phyloP scores from a whole-genome alignment of 768 basidiomycete genomes.

The Boletus speciosus region DNA sequence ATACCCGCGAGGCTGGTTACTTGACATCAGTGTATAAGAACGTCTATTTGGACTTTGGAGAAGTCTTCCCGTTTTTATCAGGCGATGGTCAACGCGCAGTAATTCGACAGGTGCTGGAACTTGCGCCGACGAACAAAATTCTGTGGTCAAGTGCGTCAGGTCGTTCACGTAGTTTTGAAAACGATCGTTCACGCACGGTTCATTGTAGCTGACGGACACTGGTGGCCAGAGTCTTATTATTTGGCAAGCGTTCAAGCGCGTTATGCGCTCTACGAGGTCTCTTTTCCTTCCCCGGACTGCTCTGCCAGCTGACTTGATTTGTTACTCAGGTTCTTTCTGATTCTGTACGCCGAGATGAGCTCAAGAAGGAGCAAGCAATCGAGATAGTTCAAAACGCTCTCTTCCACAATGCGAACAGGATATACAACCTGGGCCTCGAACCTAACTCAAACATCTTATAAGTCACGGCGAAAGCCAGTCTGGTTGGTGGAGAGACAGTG shows the following conservation, averaged over 20 bases:
- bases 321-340: conserved; percentile 52
- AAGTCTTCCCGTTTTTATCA: conserved; percentile 70
- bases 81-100: conserved; percentile 57
- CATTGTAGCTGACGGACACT: conserved; percentile 20
- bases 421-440: conserved; percentile 56
- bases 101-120: conserved; percentile 62
- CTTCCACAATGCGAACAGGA: conserved; percentile 62
- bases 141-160: conserved; percentile 69
- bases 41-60: conserved; percentile 78
- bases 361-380: conserved; percentile 55
- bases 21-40: conserved; percentile 68
- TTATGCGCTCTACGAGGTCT: conserved; percentile 56
- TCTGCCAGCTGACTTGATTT: conserved; percentile 54
- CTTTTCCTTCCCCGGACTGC: neutral
- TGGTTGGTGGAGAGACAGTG: neutral
- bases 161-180: too few species aligned
- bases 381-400: conserved; percentile 52
- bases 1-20: conserved; percentile 74
- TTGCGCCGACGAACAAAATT: conserved; percentile 74
- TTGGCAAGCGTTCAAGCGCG: conserved; percentile 64
- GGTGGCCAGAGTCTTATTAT: conserved; percentile 79
- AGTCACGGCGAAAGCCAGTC: neutral
- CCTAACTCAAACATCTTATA: conserved; percentile 22
- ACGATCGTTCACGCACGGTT: neutral
- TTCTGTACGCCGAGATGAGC: conserved; percentile 43